These are phyloP conservation scores for Amorphotheca resinae DNA, from an alignment of 495 filamentous ascomycete genomes.

Conservation along the genomic window DNA sequence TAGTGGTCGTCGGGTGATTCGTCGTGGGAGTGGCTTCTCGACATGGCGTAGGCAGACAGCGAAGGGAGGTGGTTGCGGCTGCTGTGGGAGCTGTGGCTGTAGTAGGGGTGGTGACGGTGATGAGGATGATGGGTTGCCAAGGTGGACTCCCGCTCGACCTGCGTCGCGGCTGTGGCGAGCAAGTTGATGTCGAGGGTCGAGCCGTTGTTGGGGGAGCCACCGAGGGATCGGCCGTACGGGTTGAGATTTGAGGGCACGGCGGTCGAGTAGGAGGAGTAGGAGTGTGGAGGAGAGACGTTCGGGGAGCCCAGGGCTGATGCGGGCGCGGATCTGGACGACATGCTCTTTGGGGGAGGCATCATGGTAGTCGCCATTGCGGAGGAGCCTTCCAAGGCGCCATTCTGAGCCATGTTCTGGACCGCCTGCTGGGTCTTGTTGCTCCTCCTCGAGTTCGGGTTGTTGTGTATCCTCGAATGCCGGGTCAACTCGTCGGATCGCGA, in stretches of 20 bases:
- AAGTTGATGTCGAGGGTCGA: conserved; percentile 63
- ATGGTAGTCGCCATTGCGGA: conserved; percentile 36
- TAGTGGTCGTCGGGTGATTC: conserved; percentile 59
- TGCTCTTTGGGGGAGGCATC: conserved; percentile 70
- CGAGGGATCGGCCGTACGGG: conserved; percentile 50
- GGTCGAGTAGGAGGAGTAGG: conserved; percentile 63
- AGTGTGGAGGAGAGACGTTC: conserved; percentile 91
- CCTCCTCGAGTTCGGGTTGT: conserved; percentile 91
- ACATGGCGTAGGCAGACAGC: conserved; percentile 85
- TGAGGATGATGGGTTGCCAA: conserved; percentile 37
- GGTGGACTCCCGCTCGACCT: conserved; percentile 67
- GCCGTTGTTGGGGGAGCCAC: conserved; percentile 28
- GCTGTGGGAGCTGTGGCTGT: conserved; percentile 37
- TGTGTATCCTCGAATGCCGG: conserved; percentile 95
- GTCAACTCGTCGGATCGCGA: conserved; percentile 94
- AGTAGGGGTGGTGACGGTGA: conserved; percentile 46
- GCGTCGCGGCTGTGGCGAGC: conserved; percentile 79
- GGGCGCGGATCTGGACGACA: conserved; percentile 74
- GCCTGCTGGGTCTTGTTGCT: conserved; percentile 76
- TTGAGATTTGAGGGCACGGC: conserved; percentile 49
- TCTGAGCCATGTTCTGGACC: conserved; percentile 26
- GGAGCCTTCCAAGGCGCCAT: conserved; percentile 34
- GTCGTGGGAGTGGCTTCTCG: conserved; percentile 80
- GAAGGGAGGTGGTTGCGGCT: conserved; percentile 54
- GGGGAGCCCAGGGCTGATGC: conserved; percentile 81